Evolutionary conservation across 2,329 filamentous ascomycete genomes (phyloP), one percentile per base, ranked within the genome.

Genomic region (Pezicula radicicola): DNA sequence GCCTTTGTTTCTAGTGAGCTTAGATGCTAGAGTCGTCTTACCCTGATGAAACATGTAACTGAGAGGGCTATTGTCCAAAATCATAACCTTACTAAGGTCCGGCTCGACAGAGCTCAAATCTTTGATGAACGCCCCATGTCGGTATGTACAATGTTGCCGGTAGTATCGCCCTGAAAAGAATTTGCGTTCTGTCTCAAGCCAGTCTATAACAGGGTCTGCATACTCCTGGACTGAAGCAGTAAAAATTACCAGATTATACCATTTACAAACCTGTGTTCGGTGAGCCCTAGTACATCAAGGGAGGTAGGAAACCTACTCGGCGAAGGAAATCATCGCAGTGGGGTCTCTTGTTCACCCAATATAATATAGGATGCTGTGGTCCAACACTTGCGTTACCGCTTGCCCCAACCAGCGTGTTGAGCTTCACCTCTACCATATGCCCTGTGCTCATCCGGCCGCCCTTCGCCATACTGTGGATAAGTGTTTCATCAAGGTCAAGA

Each of bases 11-110:
- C 40, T 35, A 9, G 42, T 55, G 49, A 52, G 51, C 27, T 53
- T 46, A 41, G 25, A 33, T 12, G n/a, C 33, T 50, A 27, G 51
- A 39, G 40, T 42, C 12, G 19, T 67, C 81, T 67, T 75, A 94
- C 94, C 93, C 85, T 96, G 91, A 68, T 97, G 93, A 73, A 97
- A 97, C 74, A 97, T 89, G 73, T 97, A 99, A 74, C 92, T 97
- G 76, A 97, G 83, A 50, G 94, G 94, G 70, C 91, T 97, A 68
- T 99, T 99, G 75, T 99, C 94, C 71, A 99, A 77, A 68, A 99
- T 99, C 88, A 97, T 96, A 55, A 99, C 94, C 72, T 91, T 95
- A 74, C 92, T 97, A 66, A 99, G 75, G 69, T 99, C 94, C 16
- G 94, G 92, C 77, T 99, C 94, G 40, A 99, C 91, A 51, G 91